A percentile compares a stretch with the other conserved stretches of the same genome.
Evolutionary conservation across 495 filamentous ascomycete species (phyloP).

Genomic region (Penicillium arizonense): DNA sequence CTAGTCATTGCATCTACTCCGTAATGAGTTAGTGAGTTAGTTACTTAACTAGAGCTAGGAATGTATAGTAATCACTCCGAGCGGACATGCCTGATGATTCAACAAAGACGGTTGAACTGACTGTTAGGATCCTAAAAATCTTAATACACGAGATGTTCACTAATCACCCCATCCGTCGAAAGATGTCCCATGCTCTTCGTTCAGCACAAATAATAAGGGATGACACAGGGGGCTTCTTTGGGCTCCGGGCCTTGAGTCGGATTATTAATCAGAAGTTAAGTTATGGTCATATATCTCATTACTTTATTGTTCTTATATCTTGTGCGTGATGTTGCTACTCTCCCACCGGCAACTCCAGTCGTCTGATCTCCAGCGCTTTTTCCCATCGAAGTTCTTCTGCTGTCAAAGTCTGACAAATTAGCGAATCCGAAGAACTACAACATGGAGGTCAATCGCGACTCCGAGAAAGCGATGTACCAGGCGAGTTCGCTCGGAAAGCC

Average conservation of each 20-base stretch:
- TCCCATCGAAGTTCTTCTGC: background rate
- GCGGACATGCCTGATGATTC: slow-evolving; percentile 15
- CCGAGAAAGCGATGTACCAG: slow-evolving; percentile 3
- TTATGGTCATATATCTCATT: too few species aligned
- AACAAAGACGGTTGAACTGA: slow-evolving; percentile 4
- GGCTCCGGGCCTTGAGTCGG: too few species aligned
- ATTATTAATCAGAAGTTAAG: too few species aligned
- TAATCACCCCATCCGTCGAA: too few species aligned
- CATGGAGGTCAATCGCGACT: background rate
- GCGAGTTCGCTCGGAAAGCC: slow-evolving; percentile 8
- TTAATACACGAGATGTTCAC: too few species aligned
- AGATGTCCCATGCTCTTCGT: too few species aligned
- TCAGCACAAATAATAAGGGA: too few species aligned
- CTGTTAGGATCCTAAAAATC: too few species aligned
- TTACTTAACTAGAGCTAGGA: slow-evolving; percentile 11
- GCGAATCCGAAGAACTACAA: slow-evolving; percentile 3
- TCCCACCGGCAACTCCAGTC: background rate
- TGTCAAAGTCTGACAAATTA: background rate
- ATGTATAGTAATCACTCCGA: slow-evolving; percentile 18
- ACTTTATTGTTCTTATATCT: slow-evolving; percentile 2
- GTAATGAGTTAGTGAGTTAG: slow-evolving; percentile 12
- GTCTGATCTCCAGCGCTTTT: background rate
- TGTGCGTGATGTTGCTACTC: background rate
- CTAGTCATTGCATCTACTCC: too few species aligned
- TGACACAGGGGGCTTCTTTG: too few species aligned